A percentile compares a stretch with the other conserved stretches of the same genome.
These are phyloP conservation scores for Candida chauliodis DNA, from an alignment of 805 yeast genomes.

Conservation along the genomic window DNA sequence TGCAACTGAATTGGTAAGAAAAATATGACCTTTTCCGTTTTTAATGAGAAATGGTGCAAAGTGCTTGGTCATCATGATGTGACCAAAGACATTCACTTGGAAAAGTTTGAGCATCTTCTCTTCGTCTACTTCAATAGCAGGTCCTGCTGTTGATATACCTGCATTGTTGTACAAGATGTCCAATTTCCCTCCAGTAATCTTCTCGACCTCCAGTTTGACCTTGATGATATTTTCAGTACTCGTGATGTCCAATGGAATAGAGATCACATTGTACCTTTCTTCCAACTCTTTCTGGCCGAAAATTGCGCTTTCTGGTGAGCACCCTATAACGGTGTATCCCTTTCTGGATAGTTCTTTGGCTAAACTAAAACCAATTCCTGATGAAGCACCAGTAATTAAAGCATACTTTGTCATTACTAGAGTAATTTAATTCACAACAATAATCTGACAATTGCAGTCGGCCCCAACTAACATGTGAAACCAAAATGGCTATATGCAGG, in stretches of 20 bases:
- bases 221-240: conserved; percentile 20
- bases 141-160: conserved; percentile 26
- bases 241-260: conserved; percentile 37
- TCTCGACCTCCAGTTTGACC: conserved; percentile 20
- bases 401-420: conserved; percentile 12
- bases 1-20: conserved; percentile 34
- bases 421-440: too few species aligned
- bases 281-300: conserved; percentile 22
- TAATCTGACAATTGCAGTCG: too few species aligned
- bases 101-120: conserved; percentile 17
- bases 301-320: conserved; percentile 20
- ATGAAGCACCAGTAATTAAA: conserved; percentile 52
- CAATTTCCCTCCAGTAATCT: conserved; percentile 24
- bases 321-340: conserved; percentile 35
- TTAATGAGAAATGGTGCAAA: conserved; percentile 27
- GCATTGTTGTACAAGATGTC: conserved; percentile 41
- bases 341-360: conserved; percentile 40
- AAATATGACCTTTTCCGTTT: conserved; percentile 29
- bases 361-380: conserved; percentile 54
- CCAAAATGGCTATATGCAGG: too few species aligned
- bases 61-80: conserved; percentile 29
- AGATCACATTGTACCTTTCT: conserved; percentile 23
- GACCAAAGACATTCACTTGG: conserved; percentile 37
- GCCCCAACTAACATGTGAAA: too few species aligned
- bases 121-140: conserved; percentile 28